Conservation (phyloP, 805 yeast genomes). For the Kuraishia capsulata region DNA sequence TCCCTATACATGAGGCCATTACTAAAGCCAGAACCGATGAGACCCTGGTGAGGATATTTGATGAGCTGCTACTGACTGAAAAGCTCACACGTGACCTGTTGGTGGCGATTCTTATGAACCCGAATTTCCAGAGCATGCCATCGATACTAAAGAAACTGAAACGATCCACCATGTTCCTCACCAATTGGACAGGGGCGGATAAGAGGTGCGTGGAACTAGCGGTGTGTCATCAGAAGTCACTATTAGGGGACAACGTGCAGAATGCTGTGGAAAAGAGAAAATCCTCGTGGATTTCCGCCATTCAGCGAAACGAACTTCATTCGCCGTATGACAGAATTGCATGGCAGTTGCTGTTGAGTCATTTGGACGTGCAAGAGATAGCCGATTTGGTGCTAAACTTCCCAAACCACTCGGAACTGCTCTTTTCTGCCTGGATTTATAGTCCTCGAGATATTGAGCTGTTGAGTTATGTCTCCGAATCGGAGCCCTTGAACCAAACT, state of each 20-base stretch:
- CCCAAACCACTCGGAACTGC: background rate
- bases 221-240: background rate
- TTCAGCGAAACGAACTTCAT: background rate
- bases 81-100: background rate
- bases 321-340: background rate
- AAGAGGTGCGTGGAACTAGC: background rate
- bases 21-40: background rate
- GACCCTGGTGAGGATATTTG: background rate
- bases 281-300: background rate
- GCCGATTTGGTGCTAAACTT: background rate
- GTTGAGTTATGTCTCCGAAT: too few species aligned
- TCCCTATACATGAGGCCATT: background rate
- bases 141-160: background rate
- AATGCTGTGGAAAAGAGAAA: background rate
- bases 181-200: background rate
- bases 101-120: background rate
- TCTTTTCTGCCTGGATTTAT: background rate
- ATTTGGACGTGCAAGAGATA: background rate
- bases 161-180: background rate
- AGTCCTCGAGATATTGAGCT: background rate
- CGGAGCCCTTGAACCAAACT: too few species aligned
- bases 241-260: background rate
- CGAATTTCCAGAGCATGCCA: background rate
- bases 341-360: background rate
- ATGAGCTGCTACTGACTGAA: background rate